Percentiles rank a stretch among this genome's conserved stretches.
These are phyloP conservation scores for Datura wrightii DNA, from an alignment of 257 asterid genomes.

Conservation along the genomic window DNA sequence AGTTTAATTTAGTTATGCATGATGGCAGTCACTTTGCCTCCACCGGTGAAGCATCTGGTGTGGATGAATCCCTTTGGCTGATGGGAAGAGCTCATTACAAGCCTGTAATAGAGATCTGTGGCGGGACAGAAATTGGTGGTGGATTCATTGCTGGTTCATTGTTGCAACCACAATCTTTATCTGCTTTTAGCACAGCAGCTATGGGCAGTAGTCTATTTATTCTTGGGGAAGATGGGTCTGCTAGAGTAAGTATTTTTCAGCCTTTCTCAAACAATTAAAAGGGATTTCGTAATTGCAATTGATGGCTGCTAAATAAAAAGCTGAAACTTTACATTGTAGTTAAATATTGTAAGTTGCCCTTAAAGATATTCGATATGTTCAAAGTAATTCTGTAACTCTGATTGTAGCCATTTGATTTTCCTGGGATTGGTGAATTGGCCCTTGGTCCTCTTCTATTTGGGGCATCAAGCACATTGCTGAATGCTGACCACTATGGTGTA, in stretches of 20 bases:
- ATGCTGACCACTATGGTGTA: constrained; percentile 83
- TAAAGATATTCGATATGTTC: neutral
- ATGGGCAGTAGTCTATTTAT: constrained; percentile 90
- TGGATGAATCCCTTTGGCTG: constrained; percentile 96
- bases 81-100: constrained; percentile 92
- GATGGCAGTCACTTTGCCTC: constrained; percentile 83
- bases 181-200: constrained; percentile 96
- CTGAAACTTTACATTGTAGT: neutral
- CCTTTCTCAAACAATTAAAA: constrained; percentile 8
- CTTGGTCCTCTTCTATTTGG: constrained; percentile 91
- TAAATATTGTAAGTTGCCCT: neutral
- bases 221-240: constrained; percentile 73
- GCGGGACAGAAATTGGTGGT: constrained; percentile 99
- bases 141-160: constrained; percentile 87
- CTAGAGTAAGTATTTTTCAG: constrained; percentile 17
- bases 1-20: constrained; percentile 35
- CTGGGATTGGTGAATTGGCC: constrained; percentile 90
- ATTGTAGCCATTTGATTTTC: constrained; percentile 62
- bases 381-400: neutral
- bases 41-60: constrained; percentile 97
- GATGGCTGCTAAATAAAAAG: constrained; percentile 22
- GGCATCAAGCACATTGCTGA: constrained; percentile 79
- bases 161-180: constrained; percentile 80
- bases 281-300: neutral
- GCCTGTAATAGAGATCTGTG: constrained; percentile 96